Conservation (phyloP, 1,139 yeast species). For the Debaryomyces sp. region DNA sequence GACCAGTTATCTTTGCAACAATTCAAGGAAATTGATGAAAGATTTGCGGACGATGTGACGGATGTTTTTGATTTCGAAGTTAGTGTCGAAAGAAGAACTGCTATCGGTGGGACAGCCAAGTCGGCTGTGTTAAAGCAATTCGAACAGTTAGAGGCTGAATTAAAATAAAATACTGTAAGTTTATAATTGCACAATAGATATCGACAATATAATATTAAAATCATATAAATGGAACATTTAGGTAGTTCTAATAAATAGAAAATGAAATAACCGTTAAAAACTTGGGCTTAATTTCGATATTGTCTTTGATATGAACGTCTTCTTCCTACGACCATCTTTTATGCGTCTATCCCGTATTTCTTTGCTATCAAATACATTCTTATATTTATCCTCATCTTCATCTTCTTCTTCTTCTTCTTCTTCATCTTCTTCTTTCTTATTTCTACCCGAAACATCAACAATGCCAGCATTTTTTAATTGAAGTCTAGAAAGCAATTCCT, state of each 20-base stretch:
- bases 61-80: constrained; percentile 88
- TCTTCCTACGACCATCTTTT: background rate
- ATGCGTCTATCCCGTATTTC: background rate
- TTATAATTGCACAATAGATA: background rate
- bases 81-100: constrained; percentile 94
- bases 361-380: background rate
- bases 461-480: constrained; percentile 3
- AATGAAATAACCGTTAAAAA: background rate
- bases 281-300: background rate
- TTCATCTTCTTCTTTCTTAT: background rate
- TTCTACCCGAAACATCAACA: background rate
- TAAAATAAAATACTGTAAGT: constrained; percentile 13
- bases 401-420: background rate
- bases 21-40: constrained; percentile 71
- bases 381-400: too few species aligned
- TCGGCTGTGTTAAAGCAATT: constrained; percentile 83
- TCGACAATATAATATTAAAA: background rate
- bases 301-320: background rate
- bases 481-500: constrained; percentile 1
- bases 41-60: constrained; percentile 81
- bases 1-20: constrained; percentile 78
- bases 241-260: background rate
- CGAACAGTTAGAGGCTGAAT: constrained; percentile 38
- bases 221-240: background rate
- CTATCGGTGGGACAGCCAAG: constrained; percentile 96